These are phyloP conservation scores for Mycena rebaudengoi DNA, from an alignment of 768 basidiomycete species.

Conservation along the genomic window DNA sequence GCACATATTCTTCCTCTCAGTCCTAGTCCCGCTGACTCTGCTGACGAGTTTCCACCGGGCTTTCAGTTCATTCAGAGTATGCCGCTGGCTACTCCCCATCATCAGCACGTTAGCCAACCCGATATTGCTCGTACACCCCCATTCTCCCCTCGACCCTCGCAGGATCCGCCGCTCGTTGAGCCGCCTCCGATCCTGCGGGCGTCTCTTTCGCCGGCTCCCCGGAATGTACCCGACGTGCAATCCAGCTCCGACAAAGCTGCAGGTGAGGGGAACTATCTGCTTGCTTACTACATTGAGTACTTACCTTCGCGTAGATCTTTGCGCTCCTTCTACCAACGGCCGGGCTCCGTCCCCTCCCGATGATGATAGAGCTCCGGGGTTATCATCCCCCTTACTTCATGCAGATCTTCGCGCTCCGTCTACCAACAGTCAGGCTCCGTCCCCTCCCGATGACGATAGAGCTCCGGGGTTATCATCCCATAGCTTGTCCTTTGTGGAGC, in stretches of 20 bases:
- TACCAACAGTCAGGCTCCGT: background rate
- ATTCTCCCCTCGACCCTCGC: background rate
- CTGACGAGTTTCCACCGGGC: constrained; percentile 26
- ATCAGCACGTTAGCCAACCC: background rate
- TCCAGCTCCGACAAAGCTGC: no score
- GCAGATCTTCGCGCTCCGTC: no score
- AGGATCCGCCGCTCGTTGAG: background rate
- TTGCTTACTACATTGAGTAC: no score
- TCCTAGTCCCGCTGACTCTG: constrained; percentile 16
- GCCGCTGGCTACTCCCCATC: background rate
- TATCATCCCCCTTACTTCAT: no score
- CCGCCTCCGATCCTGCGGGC: background rate
- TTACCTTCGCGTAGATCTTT: background rate
- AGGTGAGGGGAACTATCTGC: no score
- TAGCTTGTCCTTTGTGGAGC: no score
- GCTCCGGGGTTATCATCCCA: background rate
- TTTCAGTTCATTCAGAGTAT: constrained; percentile 24
- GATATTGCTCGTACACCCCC: no score
- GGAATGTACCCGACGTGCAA: no score
- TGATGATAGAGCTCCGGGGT: background rate
- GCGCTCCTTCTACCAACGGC: constrained; percentile 2
- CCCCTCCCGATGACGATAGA: background rate
- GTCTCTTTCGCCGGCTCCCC: no score
- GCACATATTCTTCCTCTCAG: constrained; percentile 22
- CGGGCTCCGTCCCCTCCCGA: background rate